Conservation (phyloP, 163 green algal species). For the Chlorella variabilis region DNA sequence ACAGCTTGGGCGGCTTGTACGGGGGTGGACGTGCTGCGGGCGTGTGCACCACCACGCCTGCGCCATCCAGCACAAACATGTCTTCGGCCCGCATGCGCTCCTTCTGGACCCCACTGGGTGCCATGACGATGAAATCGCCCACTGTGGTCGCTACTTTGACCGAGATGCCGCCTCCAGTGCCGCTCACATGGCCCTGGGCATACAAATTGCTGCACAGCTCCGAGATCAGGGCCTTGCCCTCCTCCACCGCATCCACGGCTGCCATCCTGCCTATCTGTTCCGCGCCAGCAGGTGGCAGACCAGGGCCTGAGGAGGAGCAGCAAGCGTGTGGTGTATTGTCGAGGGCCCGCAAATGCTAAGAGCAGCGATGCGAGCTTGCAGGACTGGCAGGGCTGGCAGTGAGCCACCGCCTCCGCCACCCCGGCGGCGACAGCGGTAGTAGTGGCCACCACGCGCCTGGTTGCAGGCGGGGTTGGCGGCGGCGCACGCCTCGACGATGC, state of each 20-base stretch:
- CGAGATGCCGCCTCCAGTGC: conserved; percentile 92
- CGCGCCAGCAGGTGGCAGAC: too few species aligned
- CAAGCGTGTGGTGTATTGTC: too few species aligned
- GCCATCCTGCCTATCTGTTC: conserved; percentile 16
- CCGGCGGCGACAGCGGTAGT: too few species aligned
- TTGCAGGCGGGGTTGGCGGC: too few species aligned
- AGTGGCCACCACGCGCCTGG: too few species aligned
- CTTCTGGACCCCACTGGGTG: conserved; percentile 91
- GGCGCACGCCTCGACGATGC: too few species aligned
- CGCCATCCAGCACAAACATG: conserved; percentile 93
- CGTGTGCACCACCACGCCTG: conserved; percentile 70
- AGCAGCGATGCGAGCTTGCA: too few species aligned
- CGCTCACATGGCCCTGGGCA: conserved; percentile 68
- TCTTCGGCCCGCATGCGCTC: conserved; percentile 93
- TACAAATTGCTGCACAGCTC: conserved; percentile 82
- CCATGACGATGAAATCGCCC: conserved; percentile 86
- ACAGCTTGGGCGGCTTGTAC: conserved; percentile 91
- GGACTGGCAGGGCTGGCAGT: too few species aligned
- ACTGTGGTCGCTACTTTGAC: conserved; percentile 65
- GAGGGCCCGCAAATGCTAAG: too few species aligned
- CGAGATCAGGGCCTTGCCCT: conserved; percentile 85
- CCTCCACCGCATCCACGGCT: conserved; percentile 36
- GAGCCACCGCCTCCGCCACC: too few species aligned
- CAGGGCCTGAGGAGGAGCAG: too few species aligned
- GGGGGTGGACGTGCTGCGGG: conserved; percentile 67